phyloP scores from a whole-genome alignment of 148 eudicot species.

The Rhododendron kiyosumense region DNA sequence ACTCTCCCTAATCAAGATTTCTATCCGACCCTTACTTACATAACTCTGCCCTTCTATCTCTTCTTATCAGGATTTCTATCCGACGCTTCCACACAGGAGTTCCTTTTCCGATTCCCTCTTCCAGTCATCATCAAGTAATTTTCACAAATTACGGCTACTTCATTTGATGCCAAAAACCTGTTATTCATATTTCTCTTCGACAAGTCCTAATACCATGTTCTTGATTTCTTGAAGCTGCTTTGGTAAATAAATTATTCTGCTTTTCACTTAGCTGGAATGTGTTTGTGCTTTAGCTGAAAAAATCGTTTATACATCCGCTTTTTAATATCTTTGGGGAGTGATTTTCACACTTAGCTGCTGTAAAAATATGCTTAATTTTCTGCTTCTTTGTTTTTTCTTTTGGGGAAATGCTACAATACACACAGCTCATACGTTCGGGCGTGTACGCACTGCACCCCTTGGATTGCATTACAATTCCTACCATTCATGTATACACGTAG shows the following conservation, averaged over 20 bases:
- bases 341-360: background rate
- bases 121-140: slow-evolving; percentile 67
- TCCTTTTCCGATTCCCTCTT: slow-evolving; percentile 72
- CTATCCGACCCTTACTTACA: slow-evolving; percentile 31
- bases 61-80: slow-evolving; percentile 39
- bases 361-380: background rate
- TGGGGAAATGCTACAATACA: background rate
- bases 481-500: no score
- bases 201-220: background rate
- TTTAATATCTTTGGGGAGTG: background rate
- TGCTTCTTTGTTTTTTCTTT: background rate
- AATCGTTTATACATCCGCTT: background rate
- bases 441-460: background rate
- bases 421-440: background rate
- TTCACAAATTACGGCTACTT: background rate
- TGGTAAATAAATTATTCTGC: background rate
- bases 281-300: background rate
- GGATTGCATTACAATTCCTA: background rate
- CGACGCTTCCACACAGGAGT: slow-evolving; percentile 54
- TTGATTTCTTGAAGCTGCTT: background rate
- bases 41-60: background rate
- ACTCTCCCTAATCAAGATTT: slow-evolving; percentile 14
- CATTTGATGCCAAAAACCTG: background rate
- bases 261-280: background rate
- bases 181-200: background rate